These are phyloP conservation scores for Fraxinus nigra DNA, from an alignment of 305 asterid species.

Conservation along the genomic window DNA sequence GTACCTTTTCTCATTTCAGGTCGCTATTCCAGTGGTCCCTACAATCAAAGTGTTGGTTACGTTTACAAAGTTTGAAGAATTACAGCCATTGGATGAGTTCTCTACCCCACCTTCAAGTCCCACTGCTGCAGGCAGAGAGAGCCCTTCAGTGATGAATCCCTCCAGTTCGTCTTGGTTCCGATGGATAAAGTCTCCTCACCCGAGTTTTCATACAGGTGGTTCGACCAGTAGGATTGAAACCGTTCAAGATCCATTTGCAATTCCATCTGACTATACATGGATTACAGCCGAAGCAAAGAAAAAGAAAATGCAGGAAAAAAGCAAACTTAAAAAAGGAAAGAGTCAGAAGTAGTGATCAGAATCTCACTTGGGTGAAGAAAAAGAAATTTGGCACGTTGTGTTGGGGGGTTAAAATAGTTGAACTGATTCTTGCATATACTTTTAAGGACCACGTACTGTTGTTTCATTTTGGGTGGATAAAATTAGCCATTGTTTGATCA, in stretches of 20 bases:
- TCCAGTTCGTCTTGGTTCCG: slow-evolving; percentile 92
- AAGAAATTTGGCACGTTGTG: not conserved
- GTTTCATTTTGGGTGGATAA: slow-evolving; percentile 13
- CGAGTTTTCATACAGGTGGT: slow-evolving; percentile 50
- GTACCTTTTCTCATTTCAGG: slow-evolving; percentile 45
- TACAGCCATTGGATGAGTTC: slow-evolving; percentile 84
- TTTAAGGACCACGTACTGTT: slow-evolving; percentile 12
- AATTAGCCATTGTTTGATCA: slow-evolving; percentile 5
- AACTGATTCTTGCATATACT: slow-evolving; percentile 28
- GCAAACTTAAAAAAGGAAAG: slow-evolving; percentile 64
- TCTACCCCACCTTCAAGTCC: slow-evolving; percentile 97
- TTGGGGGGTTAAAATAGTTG: slow-evolving; percentile 22
- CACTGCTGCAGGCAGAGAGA: slow-evolving; percentile 49
- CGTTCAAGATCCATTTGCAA: slow-evolving; percentile 72
- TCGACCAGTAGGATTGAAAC: slow-evolving; percentile 66
- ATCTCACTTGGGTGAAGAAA: not conserved
- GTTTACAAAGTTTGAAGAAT: slow-evolving; percentile 86
- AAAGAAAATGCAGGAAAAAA: slow-evolving; percentile 87
- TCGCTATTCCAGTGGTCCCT: slow-evolving; percentile 95
- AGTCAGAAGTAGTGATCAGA: slow-evolving; percentile 39
- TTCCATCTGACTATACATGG: slow-evolving; percentile 81
- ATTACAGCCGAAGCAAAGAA: slow-evolving; percentile 88
- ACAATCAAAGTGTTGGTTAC: slow-evolving; percentile 91
- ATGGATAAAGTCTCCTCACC: slow-evolving; percentile 81
- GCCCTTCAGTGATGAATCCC: slow-evolving; percentile 47